Base-by-base conservation (phyloP, 2,329 filamentous ascomycete genomes). In the Colletotrichum tropicicola region DNA sequence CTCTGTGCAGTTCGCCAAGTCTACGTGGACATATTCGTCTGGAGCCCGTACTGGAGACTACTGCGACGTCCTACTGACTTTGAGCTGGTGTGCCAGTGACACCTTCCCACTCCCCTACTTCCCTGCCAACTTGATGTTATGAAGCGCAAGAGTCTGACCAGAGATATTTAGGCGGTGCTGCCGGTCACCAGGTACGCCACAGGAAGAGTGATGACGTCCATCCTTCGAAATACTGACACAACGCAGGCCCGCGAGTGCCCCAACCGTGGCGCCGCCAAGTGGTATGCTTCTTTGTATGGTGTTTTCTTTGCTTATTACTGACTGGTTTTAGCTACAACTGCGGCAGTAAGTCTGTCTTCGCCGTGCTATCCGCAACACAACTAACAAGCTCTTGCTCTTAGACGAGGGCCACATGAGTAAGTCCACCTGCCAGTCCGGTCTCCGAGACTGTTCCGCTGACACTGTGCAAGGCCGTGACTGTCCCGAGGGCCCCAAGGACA, bases 401-500 rank as follows among this genome's bases (percentile, higher is more conserved):
- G 82, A 80, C 74, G 85, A 87, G 83, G 92, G 92, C 71, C 92
- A 95, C 79, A 90, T 95, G 81, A 93, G 90, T 92, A 85, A 82
- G 89, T 83, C 55, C 61, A 45, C 60, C 37, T 35, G 15, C n/a
- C 17, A 37, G 37, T 48, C n/a, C 68, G 56, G 57, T 32, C 4
- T 51, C 64, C 12, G 23, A 52, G 64, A 47, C 30, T 65, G 47
- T 53, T 55, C 68, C 63, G 61, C 66, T 73, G 62, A 74, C 59
- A 58, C n/a, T 47, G 59, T 15, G n/a, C 27, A 68, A 92, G 90
- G 92, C 87, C 93, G 94, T 80, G 95, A 98, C 78, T 98, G 95
- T 87, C 90, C 91, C 68, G 89, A 93, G 78, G 91, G 93, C 66
- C 89, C 92, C 74, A 97, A 97, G 86, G 93, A 97, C 82, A 94